A percentile compares a stretch with the other conserved stretches of the same genome.
phyloP scores from a whole-genome alignment of 2,329 filamentous ascomycete species.

The Sporothrix curviconia region DNA sequence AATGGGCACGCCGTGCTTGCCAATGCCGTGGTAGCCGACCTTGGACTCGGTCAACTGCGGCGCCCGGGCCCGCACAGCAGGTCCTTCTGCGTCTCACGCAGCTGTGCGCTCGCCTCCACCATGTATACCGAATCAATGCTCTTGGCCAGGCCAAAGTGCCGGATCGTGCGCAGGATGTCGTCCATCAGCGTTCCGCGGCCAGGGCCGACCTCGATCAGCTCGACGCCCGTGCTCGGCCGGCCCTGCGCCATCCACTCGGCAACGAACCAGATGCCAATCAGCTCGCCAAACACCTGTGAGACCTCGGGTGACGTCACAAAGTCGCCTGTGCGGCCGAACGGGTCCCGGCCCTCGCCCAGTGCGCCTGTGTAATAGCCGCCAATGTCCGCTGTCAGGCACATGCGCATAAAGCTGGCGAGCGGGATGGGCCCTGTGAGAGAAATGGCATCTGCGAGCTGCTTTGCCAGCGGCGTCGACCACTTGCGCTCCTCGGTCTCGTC shows the following conservation, averaged over 20 bases:
- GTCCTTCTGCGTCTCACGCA: slow-evolving; percentile 71
- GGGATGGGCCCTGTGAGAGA: slow-evolving; percentile 88
- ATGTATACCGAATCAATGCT: slow-evolving; percentile 85
- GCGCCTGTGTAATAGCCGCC: slow-evolving; percentile 90
- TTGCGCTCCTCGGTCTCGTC: slow-evolving; percentile 39
- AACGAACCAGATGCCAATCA: slow-evolving; percentile 90
- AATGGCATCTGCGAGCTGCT: slow-evolving; percentile 79
- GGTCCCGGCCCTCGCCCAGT: slow-evolving; percentile 60
- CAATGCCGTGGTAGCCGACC: slow-evolving; percentile 64
- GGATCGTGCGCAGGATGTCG: slow-evolving; percentile 86
- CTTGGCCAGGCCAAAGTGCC: slow-evolving; percentile 69
- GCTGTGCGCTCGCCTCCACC: slow-evolving; percentile 81
- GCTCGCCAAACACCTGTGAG: slow-evolving; percentile 91
- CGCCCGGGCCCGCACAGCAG: slow-evolving; percentile 71
- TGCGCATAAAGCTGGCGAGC: slow-evolving; percentile 93
- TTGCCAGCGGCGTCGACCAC: slow-evolving; percentile 91
- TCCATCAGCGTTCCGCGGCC: slow-evolving; percentile 95
- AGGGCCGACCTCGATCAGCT: slow-evolving; percentile 90
- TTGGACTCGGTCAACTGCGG: slow-evolving; percentile 62
- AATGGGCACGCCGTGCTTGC: slow-evolving; percentile 72
- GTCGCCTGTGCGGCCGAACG: slow-evolving; percentile 88
- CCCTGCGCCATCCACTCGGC: slow-evolving; percentile 96
- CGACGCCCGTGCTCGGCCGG: slow-evolving; percentile 62
- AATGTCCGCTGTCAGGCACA: slow-evolving; percentile 86
- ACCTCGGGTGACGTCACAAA: slow-evolving; percentile 98